Evolutionary conservation across 2,329 filamentous ascomycete genomes (phyloP).

Genomic region (Ilyonectria sp.): DNA sequence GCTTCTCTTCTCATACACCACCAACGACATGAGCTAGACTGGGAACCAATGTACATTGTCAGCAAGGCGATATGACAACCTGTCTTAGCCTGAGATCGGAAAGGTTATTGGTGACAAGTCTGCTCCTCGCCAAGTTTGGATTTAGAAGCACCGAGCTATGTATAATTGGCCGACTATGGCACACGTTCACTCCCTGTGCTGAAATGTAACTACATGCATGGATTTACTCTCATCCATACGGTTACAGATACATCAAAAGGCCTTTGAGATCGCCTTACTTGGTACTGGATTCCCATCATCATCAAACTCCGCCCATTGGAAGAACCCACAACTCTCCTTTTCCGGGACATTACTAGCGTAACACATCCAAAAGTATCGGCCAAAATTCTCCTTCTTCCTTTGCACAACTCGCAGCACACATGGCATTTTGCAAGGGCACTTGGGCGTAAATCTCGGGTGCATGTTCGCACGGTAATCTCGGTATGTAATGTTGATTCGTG

Average conservation of each 20-base stretch:
- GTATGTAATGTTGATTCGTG: constrained; percentile 94
- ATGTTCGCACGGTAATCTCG: constrained; percentile 85
- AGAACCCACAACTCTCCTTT: constrained; percentile 80
- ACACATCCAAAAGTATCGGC: constrained; percentile 96
- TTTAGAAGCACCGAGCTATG: background rate
- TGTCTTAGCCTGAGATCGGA: too few species aligned
- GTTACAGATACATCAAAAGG: background rate
- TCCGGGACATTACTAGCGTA: constrained; percentile 81
- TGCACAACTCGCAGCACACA: constrained; percentile 83
- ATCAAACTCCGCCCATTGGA: constrained; percentile 89
- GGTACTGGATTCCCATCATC: constrained; percentile 82
- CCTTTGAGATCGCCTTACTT: constrained; percentile 9
- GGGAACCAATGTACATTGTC: too few species aligned
- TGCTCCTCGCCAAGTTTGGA: too few species aligned
- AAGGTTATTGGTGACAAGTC: too few species aligned
- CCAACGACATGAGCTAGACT: too few species aligned
- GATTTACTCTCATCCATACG: background rate
- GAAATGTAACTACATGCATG: background rate
- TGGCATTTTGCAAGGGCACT: constrained; percentile 81
- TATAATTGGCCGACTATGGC: background rate
- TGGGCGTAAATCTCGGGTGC: constrained; percentile 83
- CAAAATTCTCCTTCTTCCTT: constrained; percentile 81
- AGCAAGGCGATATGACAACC: too few species aligned
- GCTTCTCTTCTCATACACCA: too few species aligned
- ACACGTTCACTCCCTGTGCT: background rate